phyloP scores from a whole-genome alignment of 768 basidiomycete species.

The Crassisporium funariophilum region DNA sequence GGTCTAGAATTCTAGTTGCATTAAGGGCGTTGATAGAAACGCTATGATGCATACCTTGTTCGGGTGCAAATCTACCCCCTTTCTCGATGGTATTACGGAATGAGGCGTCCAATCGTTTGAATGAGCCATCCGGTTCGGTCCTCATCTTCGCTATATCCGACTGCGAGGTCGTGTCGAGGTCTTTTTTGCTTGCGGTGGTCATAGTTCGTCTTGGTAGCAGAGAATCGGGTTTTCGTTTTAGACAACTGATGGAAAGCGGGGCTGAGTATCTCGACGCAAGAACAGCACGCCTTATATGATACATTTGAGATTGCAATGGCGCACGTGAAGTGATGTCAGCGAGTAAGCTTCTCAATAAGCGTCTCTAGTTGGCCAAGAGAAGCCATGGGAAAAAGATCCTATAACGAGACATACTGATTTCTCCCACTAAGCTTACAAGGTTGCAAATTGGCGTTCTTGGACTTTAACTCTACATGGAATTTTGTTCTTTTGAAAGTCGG shows the following conservation, averaged over 20 bases:
- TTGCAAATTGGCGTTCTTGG: too few species aligned
- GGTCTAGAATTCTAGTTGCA: conserved; percentile 48
- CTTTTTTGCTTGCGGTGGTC: conserved; percentile 16
- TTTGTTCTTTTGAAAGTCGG: too few species aligned
- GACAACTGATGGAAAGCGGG: not conserved
- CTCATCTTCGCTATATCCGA: conserved; percentile 59
- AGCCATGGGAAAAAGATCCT: too few species aligned
- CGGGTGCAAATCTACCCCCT: conserved; percentile 54
- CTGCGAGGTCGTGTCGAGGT: conserved; percentile 25
- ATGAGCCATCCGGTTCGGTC: conserved; percentile 63
- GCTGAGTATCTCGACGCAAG: not conserved
- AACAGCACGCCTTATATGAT: conserved; percentile 5
- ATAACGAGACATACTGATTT: too few species aligned
- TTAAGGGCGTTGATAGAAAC: not conserved
- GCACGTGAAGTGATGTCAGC: conserved; percentile 13
- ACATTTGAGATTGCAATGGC: not conserved
- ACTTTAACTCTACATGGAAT: too few species aligned
- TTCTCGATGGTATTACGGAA: conserved; percentile 60
- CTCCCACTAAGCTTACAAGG: too few species aligned
- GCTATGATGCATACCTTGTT: conserved; percentile 56
- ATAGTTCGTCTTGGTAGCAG: conserved; percentile 5
- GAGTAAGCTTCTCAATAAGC: too few species aligned
- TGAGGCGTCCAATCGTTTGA: conserved; percentile 48
- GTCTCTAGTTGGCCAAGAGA: too few species aligned
- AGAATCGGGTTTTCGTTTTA: not conserved